These are phyloP conservation scores for Dissophora ornata DNA, from an alignment of 192 early-diverging fungal species.

Conservation along the genomic window DNA sequence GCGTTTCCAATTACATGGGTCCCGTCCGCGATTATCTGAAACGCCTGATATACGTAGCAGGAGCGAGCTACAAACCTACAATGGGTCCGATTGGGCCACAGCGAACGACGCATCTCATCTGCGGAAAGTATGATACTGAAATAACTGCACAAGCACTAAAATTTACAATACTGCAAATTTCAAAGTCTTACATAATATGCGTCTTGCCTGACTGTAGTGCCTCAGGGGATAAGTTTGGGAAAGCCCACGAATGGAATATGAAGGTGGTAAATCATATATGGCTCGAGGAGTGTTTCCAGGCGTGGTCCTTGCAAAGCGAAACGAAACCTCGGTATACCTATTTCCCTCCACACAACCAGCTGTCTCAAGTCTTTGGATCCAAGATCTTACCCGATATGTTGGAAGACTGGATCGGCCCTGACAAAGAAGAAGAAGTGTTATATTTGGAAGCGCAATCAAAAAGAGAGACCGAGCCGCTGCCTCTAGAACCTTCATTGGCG, in stretches of 20 bases:
- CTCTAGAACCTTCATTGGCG: too few species aligned
- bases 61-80: conserved; percentile 71
- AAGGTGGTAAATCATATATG: conserved; percentile 86
- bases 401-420: conserved; percentile 55
- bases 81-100: conserved; percentile 42
- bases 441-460: too few species aligned
- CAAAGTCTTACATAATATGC: background rate
- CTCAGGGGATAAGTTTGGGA: conserved; percentile 72
- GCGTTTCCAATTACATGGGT: conserved; percentile 78
- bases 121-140: conserved; percentile 67
- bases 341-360: conserved; percentile 63
- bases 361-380: conserved; percentile 67
- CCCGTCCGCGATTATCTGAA: conserved; percentile 73
- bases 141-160: too few species aligned
- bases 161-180: too few species aligned
- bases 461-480: too few species aligned
- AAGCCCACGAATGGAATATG: conserved; percentile 73
- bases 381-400: conserved; percentile 52
- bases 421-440: conserved; percentile 15
- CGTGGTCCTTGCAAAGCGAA: conserved; percentile 68
- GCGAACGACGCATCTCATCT: conserved; percentile 82
- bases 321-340: conserved; percentile 64
- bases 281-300: conserved; percentile 82
- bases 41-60: conserved; percentile 68
- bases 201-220: conserved; percentile 42